phyloP scores from a whole-genome alignment of 768 basidiomycete species.

The Roridomyces roridus region DNA sequence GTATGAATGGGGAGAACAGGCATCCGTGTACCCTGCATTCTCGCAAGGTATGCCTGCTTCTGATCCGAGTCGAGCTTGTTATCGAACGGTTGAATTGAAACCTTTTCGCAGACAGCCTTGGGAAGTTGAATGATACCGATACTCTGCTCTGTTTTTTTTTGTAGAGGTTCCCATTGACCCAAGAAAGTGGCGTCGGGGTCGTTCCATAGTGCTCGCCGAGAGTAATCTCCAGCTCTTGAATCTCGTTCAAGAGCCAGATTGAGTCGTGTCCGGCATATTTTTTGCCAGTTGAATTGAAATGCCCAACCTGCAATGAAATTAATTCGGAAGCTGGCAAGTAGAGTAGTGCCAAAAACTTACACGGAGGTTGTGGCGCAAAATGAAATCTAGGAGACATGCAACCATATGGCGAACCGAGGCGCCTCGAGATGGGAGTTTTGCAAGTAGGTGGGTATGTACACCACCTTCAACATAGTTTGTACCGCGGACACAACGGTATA shows the following conservation, averaged over 20 bases:
- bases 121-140: constrained; percentile 14
- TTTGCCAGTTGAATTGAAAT: constrained; percentile 9
- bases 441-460: constrained; percentile 30
- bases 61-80: neutral
- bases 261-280: constrained; percentile 2
- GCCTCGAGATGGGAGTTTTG: neutral
- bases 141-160: neutral
- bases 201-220: neutral
- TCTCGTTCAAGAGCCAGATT: constrained; percentile 4
- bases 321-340: neutral
- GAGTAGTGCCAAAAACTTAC: neutral
- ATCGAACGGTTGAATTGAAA: constrained; percentile 9
- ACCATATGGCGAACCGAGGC: neutral
- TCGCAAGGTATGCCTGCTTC: constrained; percentile 10
- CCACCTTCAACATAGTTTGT: constrained; percentile 30
- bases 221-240: constrained; percentile 10
- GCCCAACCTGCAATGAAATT: constrained; percentile 1
- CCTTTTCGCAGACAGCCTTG: neutral
- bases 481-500: constrained; percentile 25
- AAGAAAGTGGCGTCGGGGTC: neutral
- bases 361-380: constrained; percentile 4
- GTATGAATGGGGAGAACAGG: constrained; percentile 33
- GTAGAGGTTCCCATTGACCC: constrained; percentile 24
- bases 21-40: constrained; percentile 31
- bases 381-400: neutral